Conservation (phyloP, 2,329 filamentous ascomycete species). For the Aspergillus piperis region DNA sequence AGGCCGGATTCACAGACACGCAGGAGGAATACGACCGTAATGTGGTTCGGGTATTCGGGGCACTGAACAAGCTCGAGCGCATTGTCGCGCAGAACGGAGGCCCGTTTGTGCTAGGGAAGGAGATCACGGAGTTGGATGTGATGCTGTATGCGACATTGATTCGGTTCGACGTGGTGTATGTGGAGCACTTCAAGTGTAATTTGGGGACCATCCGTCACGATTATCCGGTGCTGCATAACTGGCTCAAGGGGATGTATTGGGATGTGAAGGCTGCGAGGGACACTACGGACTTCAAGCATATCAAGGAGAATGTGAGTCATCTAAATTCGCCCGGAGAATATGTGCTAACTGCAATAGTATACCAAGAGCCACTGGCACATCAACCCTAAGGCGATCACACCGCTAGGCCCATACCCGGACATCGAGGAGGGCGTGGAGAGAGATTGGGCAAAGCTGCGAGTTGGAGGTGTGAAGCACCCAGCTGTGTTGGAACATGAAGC, state of each 20-base stretch:
- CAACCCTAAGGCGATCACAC: constrained; percentile 64
- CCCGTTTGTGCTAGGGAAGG: constrained; percentile 58
- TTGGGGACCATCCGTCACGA: constrained; percentile 61
- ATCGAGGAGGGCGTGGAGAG: constrained; percentile 55
- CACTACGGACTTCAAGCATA: constrained; percentile 66
- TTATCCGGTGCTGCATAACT: constrained; percentile 63
- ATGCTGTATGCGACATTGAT: constrained; percentile 59
- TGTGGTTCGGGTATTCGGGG: constrained; percentile 58
- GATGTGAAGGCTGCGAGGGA: constrained; percentile 56
- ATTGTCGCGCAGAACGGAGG: constrained; percentile 50
- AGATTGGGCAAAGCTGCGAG: constrained; percentile 51
- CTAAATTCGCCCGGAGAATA: constrained; percentile 14
- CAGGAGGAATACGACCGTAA: constrained; percentile 60
- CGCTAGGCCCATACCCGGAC: constrained; percentile 61
- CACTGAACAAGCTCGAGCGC: constrained; percentile 60
- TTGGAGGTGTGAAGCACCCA: constrained; percentile 22
- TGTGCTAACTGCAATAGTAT: constrained; percentile 33
- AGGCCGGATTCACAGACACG: constrained; percentile 58
- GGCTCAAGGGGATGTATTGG: constrained; percentile 63
- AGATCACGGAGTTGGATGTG: constrained; percentile 62
- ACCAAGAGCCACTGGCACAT: constrained; percentile 62
- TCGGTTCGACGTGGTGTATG: constrained; percentile 63
- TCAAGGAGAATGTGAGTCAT: constrained; percentile 60
- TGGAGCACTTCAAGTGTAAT: constrained; percentile 69
- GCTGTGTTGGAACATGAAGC: constrained; percentile 13